These are phyloP conservation scores for Hypoxylon sp. DNA, from an alignment of 2,329 filamentous ascomycete genomes.

Conservation along the genomic window DNA sequence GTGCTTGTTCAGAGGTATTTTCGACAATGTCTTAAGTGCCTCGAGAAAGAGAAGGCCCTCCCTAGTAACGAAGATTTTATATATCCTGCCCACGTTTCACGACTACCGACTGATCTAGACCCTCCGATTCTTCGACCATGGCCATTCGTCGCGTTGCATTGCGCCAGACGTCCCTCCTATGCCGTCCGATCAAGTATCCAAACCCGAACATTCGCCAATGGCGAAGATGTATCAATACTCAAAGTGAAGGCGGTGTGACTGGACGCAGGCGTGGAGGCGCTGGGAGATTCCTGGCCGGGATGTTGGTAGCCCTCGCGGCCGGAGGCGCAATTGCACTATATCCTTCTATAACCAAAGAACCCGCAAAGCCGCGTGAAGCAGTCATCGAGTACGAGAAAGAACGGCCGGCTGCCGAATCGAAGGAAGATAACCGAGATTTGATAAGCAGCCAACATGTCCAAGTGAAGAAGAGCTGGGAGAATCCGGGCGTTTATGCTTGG, in stretches of 20 bases:
- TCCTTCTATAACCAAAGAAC: slow-evolving; percentile 40
- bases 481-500: slow-evolving; percentile 94
- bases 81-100: not conserved
- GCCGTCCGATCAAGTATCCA: slow-evolving; percentile 32
- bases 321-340: slow-evolving; percentile 49
- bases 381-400: slow-evolving; percentile 79
- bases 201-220: slow-evolving; percentile 35
- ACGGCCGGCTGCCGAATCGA: slow-evolving; percentile 69
- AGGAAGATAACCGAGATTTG: slow-evolving; percentile 80
- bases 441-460: slow-evolving; percentile 90
- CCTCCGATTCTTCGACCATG: slow-evolving; percentile 38
- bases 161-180: slow-evolving; percentile 44
- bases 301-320: slow-evolving; percentile 48
- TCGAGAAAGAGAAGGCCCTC: not conserved
- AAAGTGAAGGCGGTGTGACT: slow-evolving; percentile 1
- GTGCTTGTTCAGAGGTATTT: not conserved
- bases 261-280: slow-evolving; percentile 32
- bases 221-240: slow-evolving; percentile 46
- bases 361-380: slow-evolving; percentile 57
- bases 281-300: slow-evolving; percentile 46
- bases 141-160: slow-evolving; percentile 39
- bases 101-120: slow-evolving; percentile 28
- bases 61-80: not conserved
- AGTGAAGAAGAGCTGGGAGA: slow-evolving; percentile 84
- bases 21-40: slow-evolving; percentile 12